A percentile compares a stretch with the other conserved stretches of the same genome.
Conservation (phyloP, 805 yeast genomes). For the Torulaspora delbrueckii region DNA sequence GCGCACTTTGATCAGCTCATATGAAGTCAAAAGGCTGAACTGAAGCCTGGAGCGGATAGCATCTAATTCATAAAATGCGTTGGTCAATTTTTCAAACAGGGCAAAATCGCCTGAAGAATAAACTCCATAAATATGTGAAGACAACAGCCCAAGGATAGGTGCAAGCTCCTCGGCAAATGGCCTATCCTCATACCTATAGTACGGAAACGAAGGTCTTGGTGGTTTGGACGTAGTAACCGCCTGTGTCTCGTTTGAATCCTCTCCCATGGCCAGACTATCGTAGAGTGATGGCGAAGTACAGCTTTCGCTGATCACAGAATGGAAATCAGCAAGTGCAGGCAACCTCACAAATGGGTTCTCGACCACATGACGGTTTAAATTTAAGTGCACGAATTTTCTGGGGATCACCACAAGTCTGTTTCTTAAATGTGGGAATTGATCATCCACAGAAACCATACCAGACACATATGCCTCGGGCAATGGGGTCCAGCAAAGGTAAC, state of each 20-base stretch:
- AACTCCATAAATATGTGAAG: slow-evolving; percentile 61
- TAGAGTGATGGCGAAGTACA: slow-evolving; percentile 34
- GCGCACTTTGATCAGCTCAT: slow-evolving; percentile 46
- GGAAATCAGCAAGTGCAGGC: slow-evolving; percentile 26
- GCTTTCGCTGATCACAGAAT: slow-evolving; percentile 4
- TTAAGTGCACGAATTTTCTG: slow-evolving; percentile 44
- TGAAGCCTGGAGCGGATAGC: slow-evolving; percentile 51
- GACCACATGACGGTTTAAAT: slow-evolving; percentile 41
- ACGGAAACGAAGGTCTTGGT: slow-evolving; percentile 53
- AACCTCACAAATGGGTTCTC: slow-evolving; percentile 31
- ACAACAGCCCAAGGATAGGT: slow-evolving; percentile 51
- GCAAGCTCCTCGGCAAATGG: slow-evolving; percentile 52
- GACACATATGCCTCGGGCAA: slow-evolving; percentile 66
- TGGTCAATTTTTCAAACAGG: slow-evolving; percentile 52
- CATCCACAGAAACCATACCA: slow-evolving; percentile 47
- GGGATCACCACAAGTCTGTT: slow-evolving; percentile 59
- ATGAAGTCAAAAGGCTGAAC: slow-evolving; percentile 48
- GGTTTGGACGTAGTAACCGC: slow-evolving; percentile 17
- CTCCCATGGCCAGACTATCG: slow-evolving; percentile 24
- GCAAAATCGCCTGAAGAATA: slow-evolving; percentile 67
- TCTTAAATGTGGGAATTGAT: slow-evolving; percentile 55
- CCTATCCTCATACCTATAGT: slow-evolving; percentile 41
- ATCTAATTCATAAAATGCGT: slow-evolving; percentile 52
- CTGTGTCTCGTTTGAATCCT: background rate
- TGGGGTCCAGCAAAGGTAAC: slow-evolving; percentile 64